Evolutionary conservation across 2,329 filamentous ascomycete genomes (phyloP).

Genomic region (Bipolaris bicolor): DNA sequence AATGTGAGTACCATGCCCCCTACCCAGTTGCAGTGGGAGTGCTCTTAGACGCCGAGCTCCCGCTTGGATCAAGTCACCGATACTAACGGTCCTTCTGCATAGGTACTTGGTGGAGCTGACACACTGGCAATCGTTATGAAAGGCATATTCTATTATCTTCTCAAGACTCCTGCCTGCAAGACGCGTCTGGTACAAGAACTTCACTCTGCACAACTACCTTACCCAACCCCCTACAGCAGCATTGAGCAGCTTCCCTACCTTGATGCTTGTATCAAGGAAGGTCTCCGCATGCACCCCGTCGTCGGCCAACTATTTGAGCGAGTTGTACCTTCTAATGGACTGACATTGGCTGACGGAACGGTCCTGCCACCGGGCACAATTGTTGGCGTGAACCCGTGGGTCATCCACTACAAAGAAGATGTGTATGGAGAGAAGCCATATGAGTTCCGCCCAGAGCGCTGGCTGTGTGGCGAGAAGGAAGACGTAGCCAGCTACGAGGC

Average conservation of each 20-base stretch:
- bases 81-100: neutral
- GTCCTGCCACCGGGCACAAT: slow-evolving; percentile 39
- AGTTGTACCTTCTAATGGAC: slow-evolving; percentile 32
- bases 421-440: slow-evolving; percentile 30
- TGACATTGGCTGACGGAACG: slow-evolving; percentile 28
- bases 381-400: slow-evolving; percentile 44
- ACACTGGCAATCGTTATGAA: slow-evolving; percentile 36
- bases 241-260: slow-evolving; percentile 50
- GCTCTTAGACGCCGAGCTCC: neutral
- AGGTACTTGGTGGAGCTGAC: slow-evolving; percentile 43
- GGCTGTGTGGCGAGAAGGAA: slow-evolving; percentile 30
- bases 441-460: slow-evolving; percentile 44
- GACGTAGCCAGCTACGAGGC: slow-evolving; percentile 21
- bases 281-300: slow-evolving; percentile 53
- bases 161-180: slow-evolving; percentile 29
- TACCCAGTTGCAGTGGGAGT: neutral
- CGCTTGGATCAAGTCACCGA: neutral
- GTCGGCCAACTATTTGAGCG: slow-evolving; percentile 42
- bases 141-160: slow-evolving; percentile 35
- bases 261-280: slow-evolving; percentile 56
- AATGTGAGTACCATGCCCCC: slow-evolving; percentile 25
- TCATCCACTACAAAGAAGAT: slow-evolving; percentile 27
- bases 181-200: slow-evolving; percentile 34
- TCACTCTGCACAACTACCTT: slow-evolving; percentile 21
- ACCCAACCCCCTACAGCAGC: slow-evolving; percentile 24